Conservation (phyloP, 2,329 filamentous ascomycete species). For the Phialophora chinensis region DNA sequence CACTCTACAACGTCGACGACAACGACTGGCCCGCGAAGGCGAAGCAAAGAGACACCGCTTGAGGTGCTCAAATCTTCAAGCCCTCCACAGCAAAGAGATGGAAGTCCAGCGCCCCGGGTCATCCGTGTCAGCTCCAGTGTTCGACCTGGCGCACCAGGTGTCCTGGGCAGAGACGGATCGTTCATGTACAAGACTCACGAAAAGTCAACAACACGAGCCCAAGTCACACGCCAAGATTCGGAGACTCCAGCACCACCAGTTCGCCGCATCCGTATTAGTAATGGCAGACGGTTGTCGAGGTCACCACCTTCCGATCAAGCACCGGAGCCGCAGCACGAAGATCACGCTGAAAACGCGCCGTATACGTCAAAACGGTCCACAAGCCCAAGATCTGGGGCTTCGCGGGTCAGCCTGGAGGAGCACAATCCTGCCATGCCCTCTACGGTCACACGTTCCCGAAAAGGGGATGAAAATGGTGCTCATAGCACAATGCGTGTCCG, state of each 20-base stretch:
- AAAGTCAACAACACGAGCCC: constrained; percentile 25
- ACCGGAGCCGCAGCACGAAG: constrained; percentile 20
- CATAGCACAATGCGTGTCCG: constrained; percentile 80
- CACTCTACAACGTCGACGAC: constrained; percentile 6
- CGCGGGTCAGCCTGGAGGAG: constrained; percentile 41
- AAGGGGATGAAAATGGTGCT: constrained; percentile 68
- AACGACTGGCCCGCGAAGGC: constrained; percentile 24
- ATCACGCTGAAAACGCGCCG: constrained; percentile 23
- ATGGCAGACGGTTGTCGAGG: constrained; percentile 49
- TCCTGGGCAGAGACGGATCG: constrained; percentile 48
- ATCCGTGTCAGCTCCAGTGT: constrained; percentile 48
- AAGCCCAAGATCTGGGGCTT: constrained; percentile 42
- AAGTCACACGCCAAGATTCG: constrained; percentile 43
- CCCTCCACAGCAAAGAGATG: constrained; percentile 48
- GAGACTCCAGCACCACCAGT: constrained; percentile 55
- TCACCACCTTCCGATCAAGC: constrained; percentile 50
- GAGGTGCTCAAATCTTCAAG: constrained; percentile 45
- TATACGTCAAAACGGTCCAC: constrained; percentile 43
- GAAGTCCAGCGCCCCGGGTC: constrained; percentile 51
- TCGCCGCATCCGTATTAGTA: constrained; percentile 51
- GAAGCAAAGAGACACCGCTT: constrained; percentile 25
- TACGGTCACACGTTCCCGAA: constrained; percentile 49
- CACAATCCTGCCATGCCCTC: constrained; percentile 42
- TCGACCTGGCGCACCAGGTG: constrained; percentile 38
- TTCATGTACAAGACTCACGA: constrained; percentile 47